Percentiles rank a stretch among this genome's conserved stretches.
These are phyloP conservation scores for Tephrocybe rancida DNA, from an alignment of 768 basidiomycete genomes.

Conservation along the genomic window DNA sequence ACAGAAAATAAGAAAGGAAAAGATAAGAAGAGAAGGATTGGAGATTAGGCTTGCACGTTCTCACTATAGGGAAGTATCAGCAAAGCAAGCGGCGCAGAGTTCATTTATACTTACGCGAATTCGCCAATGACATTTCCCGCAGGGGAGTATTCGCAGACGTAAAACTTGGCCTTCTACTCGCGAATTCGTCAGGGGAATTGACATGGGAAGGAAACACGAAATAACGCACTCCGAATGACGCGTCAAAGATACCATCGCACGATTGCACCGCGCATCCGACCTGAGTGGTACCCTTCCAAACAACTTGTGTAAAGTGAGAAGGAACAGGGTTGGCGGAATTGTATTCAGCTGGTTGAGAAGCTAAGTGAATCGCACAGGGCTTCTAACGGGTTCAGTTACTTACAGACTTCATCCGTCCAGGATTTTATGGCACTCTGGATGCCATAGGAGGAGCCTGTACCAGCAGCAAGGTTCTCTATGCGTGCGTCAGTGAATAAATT, in stretches of 20 bases:
- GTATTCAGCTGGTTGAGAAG: constrained; percentile 46
- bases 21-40: background rate
- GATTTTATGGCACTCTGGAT: constrained; percentile 52
- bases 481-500: background rate
- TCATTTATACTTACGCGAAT: constrained; percentile 44
- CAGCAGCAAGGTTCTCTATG: constrained; percentile 77
- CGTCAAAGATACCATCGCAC: constrained; percentile 61
- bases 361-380: background rate
- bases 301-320: constrained; percentile 78
- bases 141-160: constrained; percentile 70
- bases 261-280: constrained; percentile 63
- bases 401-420: constrained; percentile 73
- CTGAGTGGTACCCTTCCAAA: constrained; percentile 69
- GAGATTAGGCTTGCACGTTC: constrained; percentile 45
- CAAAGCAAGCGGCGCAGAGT: background rate
- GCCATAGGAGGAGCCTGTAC: constrained; percentile 54
- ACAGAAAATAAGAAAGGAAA: constrained; percentile 7
- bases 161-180: constrained; percentile 53
- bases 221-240: constrained; percentile 53
- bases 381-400: constrained; percentile 26
- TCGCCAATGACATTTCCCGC: constrained; percentile 66
- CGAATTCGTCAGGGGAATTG: constrained; percentile 7
- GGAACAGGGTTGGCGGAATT: constrained; percentile 54
- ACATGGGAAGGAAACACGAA: background rate
- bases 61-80: constrained; percentile 26